Conservation (phyloP, 2,329 filamentous ascomycete genomes). For the Penicillium crustosum region DNA sequence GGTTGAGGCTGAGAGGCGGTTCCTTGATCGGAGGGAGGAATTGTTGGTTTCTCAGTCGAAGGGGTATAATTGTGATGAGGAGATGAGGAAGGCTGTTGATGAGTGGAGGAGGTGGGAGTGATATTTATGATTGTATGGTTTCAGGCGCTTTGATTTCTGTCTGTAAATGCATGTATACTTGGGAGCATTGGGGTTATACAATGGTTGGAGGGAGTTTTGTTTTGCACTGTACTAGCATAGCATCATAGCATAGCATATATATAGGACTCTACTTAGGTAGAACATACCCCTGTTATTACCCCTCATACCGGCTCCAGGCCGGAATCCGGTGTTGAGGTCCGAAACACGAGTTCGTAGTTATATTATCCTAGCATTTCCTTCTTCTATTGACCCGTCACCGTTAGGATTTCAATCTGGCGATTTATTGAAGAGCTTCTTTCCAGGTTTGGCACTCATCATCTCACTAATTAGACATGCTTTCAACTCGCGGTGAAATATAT, state of each 20-base stretch:
- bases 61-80: conserved; percentile 53
- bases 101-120: conserved; percentile 57
- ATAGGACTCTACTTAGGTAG: neutral
- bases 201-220: neutral
- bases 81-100: conserved; percentile 50
- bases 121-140: conserved; percentile 12
- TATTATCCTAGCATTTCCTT: too few relatives aligned
- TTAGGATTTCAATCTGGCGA: too few relatives aligned
- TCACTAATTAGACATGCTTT: too few relatives aligned
- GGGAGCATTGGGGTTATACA: conserved; percentile 1
- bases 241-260: neutral
- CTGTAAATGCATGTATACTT: conserved; percentile 1
- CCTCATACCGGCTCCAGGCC: neutral
- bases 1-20: conserved; percentile 58
- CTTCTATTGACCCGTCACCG: too few relatives aligned
- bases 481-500: too few relatives aligned
- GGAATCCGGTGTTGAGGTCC: too few relatives aligned
- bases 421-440: too few relatives aligned
- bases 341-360: too few relatives aligned
- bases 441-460: too few relatives aligned
- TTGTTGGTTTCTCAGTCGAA: conserved; percentile 59
- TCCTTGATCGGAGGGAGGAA: conserved; percentile 56
- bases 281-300: neutral
- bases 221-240: neutral
- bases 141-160: neutral